Conservation (phyloP, 2,329 filamentous ascomycete genomes). For the Talaromyces funiculosus region DNA sequence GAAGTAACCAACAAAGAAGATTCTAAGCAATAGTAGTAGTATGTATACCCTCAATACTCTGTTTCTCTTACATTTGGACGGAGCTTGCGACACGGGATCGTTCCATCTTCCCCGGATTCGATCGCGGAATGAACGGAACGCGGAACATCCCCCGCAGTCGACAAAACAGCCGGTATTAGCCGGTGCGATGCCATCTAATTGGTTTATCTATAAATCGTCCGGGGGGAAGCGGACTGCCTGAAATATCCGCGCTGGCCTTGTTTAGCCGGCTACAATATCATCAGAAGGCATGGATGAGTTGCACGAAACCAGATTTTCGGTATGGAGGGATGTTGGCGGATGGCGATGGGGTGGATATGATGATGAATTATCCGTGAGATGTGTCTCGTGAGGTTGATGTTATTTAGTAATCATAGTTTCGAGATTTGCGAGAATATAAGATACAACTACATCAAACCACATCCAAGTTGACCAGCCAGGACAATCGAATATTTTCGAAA, state of each 20-base stretch:
- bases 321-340: conserved; percentile 9
- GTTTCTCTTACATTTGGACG: background rate
- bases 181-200: background rate
- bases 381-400: background rate
- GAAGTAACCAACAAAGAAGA: background rate
- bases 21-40: background rate
- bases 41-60: background rate
- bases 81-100: background rate
- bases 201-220: background rate
- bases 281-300: background rate
- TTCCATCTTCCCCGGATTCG: background rate
- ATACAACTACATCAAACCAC: background rate
- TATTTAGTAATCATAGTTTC: background rate
- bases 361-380: conserved; percentile 1
- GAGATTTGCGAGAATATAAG: background rate
- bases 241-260: conserved; percentile 7
- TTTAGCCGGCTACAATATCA: conserved; percentile 4
- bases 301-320: background rate
- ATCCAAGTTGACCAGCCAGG: background rate
- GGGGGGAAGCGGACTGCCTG: background rate
- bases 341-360: background rate
- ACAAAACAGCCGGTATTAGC: background rate
- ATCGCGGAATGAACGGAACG: background rate
- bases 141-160: background rate
- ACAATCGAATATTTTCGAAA: background rate